A percentile compares a stretch with the other conserved stretches of the same genome.
phyloP scores from a whole-genome alignment of 768 basidiomycete genomes.

The Rhizopogon roseolus region DNA sequence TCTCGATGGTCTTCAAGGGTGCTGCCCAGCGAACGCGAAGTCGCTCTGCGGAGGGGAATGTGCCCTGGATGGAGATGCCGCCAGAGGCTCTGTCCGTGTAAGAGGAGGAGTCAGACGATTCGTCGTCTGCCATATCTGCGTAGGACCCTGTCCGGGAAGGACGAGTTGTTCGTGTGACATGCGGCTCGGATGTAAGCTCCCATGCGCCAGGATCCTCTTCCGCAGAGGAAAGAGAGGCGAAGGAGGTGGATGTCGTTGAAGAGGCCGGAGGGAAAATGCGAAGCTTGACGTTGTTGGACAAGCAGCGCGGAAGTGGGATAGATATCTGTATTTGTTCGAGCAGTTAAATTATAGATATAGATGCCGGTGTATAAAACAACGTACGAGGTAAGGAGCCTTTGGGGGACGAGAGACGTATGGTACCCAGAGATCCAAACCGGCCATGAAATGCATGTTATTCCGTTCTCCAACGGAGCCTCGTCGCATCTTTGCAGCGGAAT shows the following conservation, averaged over 20 bases:
- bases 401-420: conserved; percentile 67
- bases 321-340: conserved; percentile 46
- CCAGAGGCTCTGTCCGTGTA: conserved; percentile 46
- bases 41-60: conserved; percentile 73
- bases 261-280: conserved; percentile 64
- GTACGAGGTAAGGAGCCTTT: conserved; percentile 68
- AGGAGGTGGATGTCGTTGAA: conserved; percentile 48
- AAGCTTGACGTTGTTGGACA: conserved; percentile 71
- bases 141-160: conserved; percentile 55
- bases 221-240: conserved; percentile 71
- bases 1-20: conserved; percentile 43
- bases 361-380: conserved; percentile 12
- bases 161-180: conserved; percentile 57
- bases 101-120: conserved; percentile 69
- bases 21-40: conserved; percentile 77
- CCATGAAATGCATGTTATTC: conserved; percentile 70
- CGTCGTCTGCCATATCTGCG: conserved; percentile 75
- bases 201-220: conserved; percentile 67
- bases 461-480: conserved; percentile 53
- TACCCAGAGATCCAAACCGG: conserved; percentile 71
- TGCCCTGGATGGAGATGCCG: conserved; percentile 66
- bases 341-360: conserved; percentile 8
- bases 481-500: conserved; percentile 32
- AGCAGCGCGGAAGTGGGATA: conserved; percentile 72
- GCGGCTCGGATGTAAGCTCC: conserved; percentile 76